Conservation (phyloP, 2,329 filamentous ascomycete species). For the Aspergillus aculeatinus region DNA sequence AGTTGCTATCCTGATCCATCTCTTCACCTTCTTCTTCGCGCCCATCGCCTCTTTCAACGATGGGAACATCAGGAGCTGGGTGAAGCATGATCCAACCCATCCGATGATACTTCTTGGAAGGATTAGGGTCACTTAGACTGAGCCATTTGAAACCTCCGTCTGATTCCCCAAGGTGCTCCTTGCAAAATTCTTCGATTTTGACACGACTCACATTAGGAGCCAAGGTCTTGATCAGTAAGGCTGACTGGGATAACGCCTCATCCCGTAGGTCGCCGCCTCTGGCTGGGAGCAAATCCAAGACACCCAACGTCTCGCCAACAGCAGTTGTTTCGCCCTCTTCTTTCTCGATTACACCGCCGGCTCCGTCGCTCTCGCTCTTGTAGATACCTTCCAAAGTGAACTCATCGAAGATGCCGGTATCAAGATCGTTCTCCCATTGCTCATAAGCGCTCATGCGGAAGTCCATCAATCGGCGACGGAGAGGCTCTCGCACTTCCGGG, state of each 20-base stretch:
- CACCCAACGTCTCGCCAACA: conserved; percentile 86
- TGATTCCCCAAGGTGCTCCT: conserved; percentile 86
- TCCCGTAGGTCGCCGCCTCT: conserved; percentile 84
- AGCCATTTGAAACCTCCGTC: conserved; percentile 94
- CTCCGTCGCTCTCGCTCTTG: conserved; percentile 86
- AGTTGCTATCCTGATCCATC: conserved; percentile 39
- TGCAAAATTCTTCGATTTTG: conserved; percentile 92
- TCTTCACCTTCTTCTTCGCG: conserved; percentile 66
- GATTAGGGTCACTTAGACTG: conserved; percentile 93
- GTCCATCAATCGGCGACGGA: conserved; percentile 73
- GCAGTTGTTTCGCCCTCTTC: conserved; percentile 93
- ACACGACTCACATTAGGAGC: conserved; percentile 91
- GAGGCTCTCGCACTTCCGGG: conserved; percentile 71
- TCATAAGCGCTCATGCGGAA: conserved; percentile 75
- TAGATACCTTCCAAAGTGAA: conserved; percentile 93
- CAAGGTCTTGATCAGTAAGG: conserved; percentile 95
- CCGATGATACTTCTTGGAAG: conserved; percentile 92
- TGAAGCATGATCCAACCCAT: conserved; percentile 99
- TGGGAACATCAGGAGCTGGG: conserved; percentile 66
- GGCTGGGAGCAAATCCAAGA: conserved; percentile 83
- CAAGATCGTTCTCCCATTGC: conserved; percentile 87
- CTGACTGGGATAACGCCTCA: conserved; percentile 83
- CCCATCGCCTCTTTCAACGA: conserved; percentile 69
- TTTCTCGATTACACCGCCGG: conserved; percentile 82
- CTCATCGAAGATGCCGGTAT: conserved; percentile 83